phyloP scores from a whole-genome alignment of 169 alveolate genomes.

The Plasmodium berghei region DNA sequence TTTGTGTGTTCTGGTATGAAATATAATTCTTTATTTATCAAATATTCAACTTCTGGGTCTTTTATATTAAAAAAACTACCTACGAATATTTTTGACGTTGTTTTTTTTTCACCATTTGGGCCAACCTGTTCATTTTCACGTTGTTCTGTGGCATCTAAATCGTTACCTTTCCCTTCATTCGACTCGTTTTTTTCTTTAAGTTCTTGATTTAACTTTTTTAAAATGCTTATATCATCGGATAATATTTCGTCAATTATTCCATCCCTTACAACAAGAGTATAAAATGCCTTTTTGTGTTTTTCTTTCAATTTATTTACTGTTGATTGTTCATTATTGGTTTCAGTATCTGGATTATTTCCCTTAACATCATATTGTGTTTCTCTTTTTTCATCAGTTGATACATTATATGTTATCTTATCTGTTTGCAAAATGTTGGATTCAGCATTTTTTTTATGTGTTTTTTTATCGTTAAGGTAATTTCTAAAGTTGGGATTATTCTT shows the following conservation, averaged over 20 bases:
- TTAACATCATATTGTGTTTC: not conserved
- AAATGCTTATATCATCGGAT: constrained; percentile 58
- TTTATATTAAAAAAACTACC: constrained; percentile 78
- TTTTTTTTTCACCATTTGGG: constrained; percentile 8
- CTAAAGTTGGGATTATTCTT: not conserved
- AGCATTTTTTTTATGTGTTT: not conserved
- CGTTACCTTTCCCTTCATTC: not conserved
- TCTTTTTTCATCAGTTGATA: not conserved
- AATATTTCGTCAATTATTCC: constrained; percentile 63
- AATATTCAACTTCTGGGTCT: constrained; percentile 74
- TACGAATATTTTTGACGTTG: constrained; percentile 72
- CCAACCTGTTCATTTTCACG: not conserved
- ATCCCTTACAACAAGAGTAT: constrained; percentile 63
- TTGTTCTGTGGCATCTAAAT: not conserved
- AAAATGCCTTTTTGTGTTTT: constrained; percentile 25
- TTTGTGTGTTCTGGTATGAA: constrained; percentile 82
- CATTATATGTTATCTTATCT: not conserved
- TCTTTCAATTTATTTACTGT: constrained; percentile 14
- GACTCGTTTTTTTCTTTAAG: constrained; percentile 11
- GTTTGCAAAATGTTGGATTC: constrained; percentile 1
- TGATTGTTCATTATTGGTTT: constrained; percentile 2
- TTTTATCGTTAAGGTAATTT: not conserved
- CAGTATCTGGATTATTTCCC: not conserved
- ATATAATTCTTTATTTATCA: constrained; percentile 72
- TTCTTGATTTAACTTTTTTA: constrained; percentile 37